Evolutionary conservation across 768 basidiomycete genomes (phyloP).

Genomic region (Lentinula guzmanii): DNA sequence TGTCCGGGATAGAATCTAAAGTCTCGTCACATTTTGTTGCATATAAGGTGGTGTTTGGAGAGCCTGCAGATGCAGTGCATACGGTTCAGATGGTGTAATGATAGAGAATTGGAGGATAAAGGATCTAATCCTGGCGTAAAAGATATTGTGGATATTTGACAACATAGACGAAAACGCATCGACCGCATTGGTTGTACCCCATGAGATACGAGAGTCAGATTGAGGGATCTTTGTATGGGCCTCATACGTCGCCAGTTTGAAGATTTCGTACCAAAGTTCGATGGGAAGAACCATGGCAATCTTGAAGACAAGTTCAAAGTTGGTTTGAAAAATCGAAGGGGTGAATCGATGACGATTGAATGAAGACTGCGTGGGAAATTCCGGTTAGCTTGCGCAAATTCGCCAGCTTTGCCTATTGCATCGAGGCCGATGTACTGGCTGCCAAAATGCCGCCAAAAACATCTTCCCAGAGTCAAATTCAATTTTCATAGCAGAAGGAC

Average conservation of each 20-base stretch:
- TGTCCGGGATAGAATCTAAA: neutral
- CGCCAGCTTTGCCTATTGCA: neutral
- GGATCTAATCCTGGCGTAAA: neutral
- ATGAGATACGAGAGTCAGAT: neutral
- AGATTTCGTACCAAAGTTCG: no score
- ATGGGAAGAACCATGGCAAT: no score
- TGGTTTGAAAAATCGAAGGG: no score
- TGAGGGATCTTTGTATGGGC: neutral
- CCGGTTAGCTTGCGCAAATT: no score
- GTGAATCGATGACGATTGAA: no score
- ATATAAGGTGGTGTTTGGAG: neutral
- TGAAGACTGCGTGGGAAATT: neutral
- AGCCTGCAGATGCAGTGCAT: neutral
- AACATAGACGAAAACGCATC: neutral
- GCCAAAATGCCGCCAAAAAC: neutral
- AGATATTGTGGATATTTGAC: neutral
- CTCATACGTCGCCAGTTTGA: neutral
- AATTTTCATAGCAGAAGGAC: neutral
- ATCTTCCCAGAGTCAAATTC: neutral
- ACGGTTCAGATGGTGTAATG: neutral
- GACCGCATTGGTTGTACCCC: neutral
- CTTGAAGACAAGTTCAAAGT: no score
- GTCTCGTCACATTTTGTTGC: neutral
- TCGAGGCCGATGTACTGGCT: neutral
- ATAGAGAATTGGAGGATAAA: neutral